Conservation (phyloP, 495 filamentous ascomycete species). For the Penicillium salamii region DNA sequence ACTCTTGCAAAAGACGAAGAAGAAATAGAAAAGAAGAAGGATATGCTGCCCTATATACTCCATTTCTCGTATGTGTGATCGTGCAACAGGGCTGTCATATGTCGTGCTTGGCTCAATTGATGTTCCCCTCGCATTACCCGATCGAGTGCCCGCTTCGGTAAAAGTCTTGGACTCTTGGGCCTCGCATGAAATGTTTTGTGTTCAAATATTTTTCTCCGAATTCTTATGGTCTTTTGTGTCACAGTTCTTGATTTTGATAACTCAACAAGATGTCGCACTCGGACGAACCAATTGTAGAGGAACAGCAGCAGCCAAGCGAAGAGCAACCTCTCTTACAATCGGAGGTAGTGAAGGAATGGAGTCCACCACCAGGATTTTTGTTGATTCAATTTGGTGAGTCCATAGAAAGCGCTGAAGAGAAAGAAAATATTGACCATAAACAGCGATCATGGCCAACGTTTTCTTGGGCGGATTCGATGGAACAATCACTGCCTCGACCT, state of each 20-base stretch:
- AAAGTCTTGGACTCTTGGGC: not conserved
- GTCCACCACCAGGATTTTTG: conserved; percentile 38
- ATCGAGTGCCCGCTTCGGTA: conserved; percentile 20
- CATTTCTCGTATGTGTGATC: too few relatives aligned
- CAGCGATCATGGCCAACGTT: conserved; percentile 62
- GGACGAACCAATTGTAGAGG: not conserved
- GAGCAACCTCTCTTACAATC: conserved; percentile 39
- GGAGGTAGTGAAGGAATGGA: conserved; percentile 28
- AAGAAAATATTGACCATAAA: conserved; percentile 1
- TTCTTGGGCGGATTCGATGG: conserved; percentile 65
- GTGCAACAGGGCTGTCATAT: conserved; percentile 10
- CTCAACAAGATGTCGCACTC: not conserved
- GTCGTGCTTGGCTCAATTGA: conserved; percentile 21
- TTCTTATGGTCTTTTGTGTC: too few relatives aligned
- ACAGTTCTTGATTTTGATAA: too few relatives aligned
- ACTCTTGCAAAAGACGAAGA: not conserved
- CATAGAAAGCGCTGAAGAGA: not conserved
- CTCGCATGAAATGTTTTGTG: not conserved
- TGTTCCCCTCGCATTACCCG: conserved; percentile 10
- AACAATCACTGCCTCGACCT: conserved; percentile 64
- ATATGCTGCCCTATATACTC: not conserved
- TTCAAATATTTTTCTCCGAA: not conserved
- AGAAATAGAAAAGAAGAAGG: not conserved
- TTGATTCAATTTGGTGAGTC: conserved; percentile 45
- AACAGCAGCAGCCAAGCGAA: conserved; percentile 30